phyloP scores from a whole-genome alignment of 441 rosid species.

The Populus trichocarpa region DNA sequence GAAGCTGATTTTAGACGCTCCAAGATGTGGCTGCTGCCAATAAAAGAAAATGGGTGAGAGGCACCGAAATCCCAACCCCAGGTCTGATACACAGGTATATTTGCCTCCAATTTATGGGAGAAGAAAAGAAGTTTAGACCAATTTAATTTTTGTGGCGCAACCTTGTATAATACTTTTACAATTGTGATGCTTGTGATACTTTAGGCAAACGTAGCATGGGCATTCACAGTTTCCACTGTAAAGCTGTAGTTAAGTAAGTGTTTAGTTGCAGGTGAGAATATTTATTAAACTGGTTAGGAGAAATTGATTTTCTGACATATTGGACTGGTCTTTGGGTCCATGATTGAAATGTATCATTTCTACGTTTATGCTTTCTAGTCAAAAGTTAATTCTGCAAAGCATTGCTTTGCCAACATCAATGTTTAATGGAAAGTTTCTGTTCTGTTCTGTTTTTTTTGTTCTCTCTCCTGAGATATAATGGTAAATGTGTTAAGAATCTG shows the following conservation, averaged over 20 bases:
- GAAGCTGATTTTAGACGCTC: slow-evolving; percentile 7
- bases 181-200: slow-evolving; percentile 1
- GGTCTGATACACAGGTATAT: slow-evolving; percentile 14
- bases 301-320: slow-evolving; percentile 25
- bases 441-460: neutral
- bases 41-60: slow-evolving; percentile 8
- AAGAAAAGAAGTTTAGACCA: slow-evolving; percentile 12
- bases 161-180: slow-evolving; percentile 1
- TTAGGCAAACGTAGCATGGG: neutral
- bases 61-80: neutral
- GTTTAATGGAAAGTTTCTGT: neutral
- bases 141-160: slow-evolving; percentile 7
- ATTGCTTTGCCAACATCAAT: neutral
- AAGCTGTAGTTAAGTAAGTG: slow-evolving; percentile 37
- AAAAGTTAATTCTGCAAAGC: neutral
- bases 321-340: slow-evolving; percentile 20
- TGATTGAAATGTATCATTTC: slow-evolving; percentile 25
- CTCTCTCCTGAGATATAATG: neutral
- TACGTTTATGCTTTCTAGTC: slow-evolving; percentile 1
- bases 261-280: slow-evolving; percentile 28
- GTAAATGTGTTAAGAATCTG: neutral
- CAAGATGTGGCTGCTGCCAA: slow-evolving; percentile 12
- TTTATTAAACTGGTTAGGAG: slow-evolving; percentile 26
- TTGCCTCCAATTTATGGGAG: neutral
- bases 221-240: slow-evolving; percentile 32